These are phyloP conservation scores for Jatropha multifida DNA, from an alignment of 441 rosid species.

Conservation along the genomic window DNA sequence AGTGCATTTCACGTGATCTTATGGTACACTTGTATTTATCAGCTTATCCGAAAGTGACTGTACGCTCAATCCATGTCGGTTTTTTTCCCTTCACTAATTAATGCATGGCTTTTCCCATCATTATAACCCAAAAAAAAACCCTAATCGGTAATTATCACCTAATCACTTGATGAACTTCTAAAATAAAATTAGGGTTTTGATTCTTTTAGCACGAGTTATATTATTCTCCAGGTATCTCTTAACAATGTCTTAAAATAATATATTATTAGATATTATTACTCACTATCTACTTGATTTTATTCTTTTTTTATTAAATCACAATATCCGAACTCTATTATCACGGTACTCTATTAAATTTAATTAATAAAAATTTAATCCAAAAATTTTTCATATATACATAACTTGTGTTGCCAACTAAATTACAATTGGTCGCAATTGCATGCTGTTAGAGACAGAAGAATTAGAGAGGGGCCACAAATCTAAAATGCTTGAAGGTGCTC, in stretches of 20 bases:
- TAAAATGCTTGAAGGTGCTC: conserved; percentile 24
- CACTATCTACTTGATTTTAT: too few relatives aligned
- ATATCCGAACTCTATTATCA: neutral
- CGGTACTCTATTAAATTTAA: too few relatives aligned
- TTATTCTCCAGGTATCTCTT: conserved; percentile 16
- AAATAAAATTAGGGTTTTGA: conserved; percentile 2
- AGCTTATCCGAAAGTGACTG: conserved; percentile 27
- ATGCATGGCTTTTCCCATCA: conserved; percentile 22
- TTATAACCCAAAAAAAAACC: conserved; percentile 9
- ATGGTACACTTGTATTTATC: conserved; percentile 13
- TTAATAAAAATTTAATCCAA: too few relatives aligned
- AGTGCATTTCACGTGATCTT: conserved; percentile 44
- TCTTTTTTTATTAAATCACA: neutral
- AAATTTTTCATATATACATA: too few relatives aligned
- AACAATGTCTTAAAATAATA: neutral
- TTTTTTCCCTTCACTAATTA: conserved; percentile 27
- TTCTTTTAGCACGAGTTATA: neutral
- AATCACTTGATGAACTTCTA: neutral
- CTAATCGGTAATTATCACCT: neutral
- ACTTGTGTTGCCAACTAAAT: too few relatives aligned
- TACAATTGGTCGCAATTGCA: too few relatives aligned
- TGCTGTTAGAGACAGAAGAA: conserved; percentile 2
- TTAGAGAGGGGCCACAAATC: conserved; percentile 28
- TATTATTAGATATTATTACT: too few relatives aligned
- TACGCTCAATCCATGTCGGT: conserved; percentile 32